phyloP scores from a whole-genome alignment of 371 early-diverging fungal species.

The Rhizopus arrhizus region DNA sequence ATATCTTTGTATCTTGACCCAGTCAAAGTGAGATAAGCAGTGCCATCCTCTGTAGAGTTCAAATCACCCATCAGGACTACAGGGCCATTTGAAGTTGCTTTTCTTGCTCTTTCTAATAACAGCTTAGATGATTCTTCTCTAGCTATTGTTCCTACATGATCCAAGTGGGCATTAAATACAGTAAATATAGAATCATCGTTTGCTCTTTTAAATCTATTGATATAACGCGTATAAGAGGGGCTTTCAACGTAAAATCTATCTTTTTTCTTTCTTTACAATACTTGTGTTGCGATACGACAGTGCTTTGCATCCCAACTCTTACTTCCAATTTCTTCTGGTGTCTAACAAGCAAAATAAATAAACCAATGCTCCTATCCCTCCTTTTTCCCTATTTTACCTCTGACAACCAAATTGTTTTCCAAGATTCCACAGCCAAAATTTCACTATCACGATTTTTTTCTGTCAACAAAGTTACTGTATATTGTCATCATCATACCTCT shows the following conservation, averaged over 20 bases:
- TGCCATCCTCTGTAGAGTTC: constrained; percentile 42
- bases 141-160: constrained; percentile 34
- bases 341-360: too few species aligned
- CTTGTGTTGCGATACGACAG: too few species aligned
- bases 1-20: constrained; percentile 18
- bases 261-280: background rate
- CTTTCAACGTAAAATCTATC: background rate
- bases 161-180: constrained; percentile 44
- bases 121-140: constrained; percentile 36
- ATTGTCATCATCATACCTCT: too few species aligned
- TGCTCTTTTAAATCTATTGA: constrained; percentile 29
- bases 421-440: background rate
- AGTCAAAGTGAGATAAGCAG: constrained; percentile 41
- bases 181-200: constrained; percentile 29
- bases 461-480: background rate
- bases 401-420: constrained; percentile 1
- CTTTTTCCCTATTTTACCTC: constrained; percentile 3
- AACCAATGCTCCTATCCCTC: too few species aligned
- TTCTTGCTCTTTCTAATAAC: constrained; percentile 25
- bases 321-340: too few species aligned
- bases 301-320: too few species aligned
- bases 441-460: background rate
- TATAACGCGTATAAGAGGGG: background rate
- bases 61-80: constrained; percentile 45
- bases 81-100: constrained; percentile 9